Percentiles rank a stretch among this genome's conserved stretches.
These are phyloP conservation scores for Endocalyx cinctus DNA, from an alignment of 2,329 filamentous ascomycete genomes.

Conservation along the genomic window DNA sequence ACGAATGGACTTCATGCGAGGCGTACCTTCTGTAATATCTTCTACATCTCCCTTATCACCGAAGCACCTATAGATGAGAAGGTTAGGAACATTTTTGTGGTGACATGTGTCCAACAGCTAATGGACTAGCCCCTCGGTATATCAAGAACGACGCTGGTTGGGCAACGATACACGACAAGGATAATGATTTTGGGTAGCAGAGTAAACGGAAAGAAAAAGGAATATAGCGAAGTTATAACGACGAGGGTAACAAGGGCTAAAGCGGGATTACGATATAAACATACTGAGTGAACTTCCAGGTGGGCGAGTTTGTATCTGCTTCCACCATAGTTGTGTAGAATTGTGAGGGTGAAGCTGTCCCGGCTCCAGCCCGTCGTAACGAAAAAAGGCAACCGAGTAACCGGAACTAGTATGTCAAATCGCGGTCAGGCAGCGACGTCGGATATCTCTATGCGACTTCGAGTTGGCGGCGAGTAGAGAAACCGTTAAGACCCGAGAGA, in stretches of 20 bases:
- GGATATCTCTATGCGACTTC: no score
- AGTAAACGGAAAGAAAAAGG: no score
- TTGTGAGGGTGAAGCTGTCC: slow-evolving; percentile 16
- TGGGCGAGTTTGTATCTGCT: slow-evolving; percentile 87
- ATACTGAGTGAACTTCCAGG: slow-evolving; percentile 99
- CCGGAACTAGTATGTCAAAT: no score
- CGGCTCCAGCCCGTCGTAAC: slow-evolving; percentile 13
- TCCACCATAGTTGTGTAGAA: slow-evolving; percentile 77
- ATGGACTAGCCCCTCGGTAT: no score
- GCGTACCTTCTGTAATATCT: slow-evolving; percentile 90
- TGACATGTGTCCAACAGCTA: not conserved
- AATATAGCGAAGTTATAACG: not conserved
- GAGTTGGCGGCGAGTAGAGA: no score
- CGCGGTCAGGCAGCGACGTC: no score
- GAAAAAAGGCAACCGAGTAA: not conserved
- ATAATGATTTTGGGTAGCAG: no score
- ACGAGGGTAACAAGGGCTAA: no score
- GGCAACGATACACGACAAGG: no score
- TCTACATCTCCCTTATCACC: slow-evolving; percentile 99
- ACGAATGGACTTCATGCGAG: slow-evolving; percentile 1
- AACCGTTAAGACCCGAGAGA: no score
- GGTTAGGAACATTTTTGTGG: not conserved
- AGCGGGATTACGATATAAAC: slow-evolving; percentile 29
- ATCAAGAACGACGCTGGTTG: no score
- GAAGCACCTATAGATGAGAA: slow-evolving; percentile 82